Base-by-base conservation (phyloP, 2,329 filamentous ascomycete genomes). In the Nannizziopsis barbatae region DNA sequence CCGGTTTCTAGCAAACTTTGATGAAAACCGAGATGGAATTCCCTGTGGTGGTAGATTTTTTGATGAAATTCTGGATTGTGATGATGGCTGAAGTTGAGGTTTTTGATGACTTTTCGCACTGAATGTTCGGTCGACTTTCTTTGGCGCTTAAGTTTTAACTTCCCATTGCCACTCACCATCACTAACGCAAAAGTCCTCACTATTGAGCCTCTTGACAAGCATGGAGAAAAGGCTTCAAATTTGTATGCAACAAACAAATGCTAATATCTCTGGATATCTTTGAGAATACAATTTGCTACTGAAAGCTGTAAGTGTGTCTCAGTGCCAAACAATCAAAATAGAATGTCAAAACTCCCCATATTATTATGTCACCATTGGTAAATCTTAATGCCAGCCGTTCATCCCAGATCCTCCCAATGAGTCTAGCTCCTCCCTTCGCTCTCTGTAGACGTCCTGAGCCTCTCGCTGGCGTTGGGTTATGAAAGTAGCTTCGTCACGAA, bases 361-460 rank as follows among this genome's bases (percentile, higher is more conserved):
- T 32, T 31, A 36, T 42, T 35, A 18, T 31, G 5, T 17, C 22
- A 39, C 2, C 38, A 14, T 15, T 5, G 4, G 18, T 20, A 14
- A 11, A 48, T 11, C 31, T 15, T 39, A 45, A 49, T 46, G 49
- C 49, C 40, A 50, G 12, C 65, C 66, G 57, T 69, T 68, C 22
- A 66, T 61, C 1, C 55, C 59, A 9, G 54, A 58, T 20, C 12
- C 38, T 14, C 57, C 60, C 56, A 94, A 68, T 47, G 67, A 71
- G 42, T 81, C 78, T 56, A 95, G 65, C 71, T 96, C 92, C 41
- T 88, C 86, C 66, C 77, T 86, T 51, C 80, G 77, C 54, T 70
- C 71, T 57, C 85, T 77, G 63, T 92, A 98, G 58, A 83, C 64
- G 55, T 95, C 88, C 68, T 98, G 92, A 5, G 87, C 88, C 68